Percentiles rank a stretch among this genome's conserved stretches.
phyloP scores from a whole-genome alignment of 2,329 filamentous ascomycete species.

The Davidsoniella australis region DNA sequence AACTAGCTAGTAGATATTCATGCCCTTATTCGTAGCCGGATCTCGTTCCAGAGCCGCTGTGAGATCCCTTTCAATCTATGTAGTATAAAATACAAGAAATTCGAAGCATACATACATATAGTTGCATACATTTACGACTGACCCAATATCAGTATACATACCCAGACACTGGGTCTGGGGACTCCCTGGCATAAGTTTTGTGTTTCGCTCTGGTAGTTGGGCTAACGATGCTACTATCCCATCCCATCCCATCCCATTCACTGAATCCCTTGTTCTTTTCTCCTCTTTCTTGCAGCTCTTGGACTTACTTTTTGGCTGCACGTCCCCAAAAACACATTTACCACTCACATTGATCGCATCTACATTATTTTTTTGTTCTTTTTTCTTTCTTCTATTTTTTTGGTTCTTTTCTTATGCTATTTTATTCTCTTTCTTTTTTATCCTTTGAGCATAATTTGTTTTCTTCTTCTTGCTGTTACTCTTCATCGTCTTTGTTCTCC shows the following conservation, averaged over 20 bases:
- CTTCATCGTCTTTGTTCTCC: background rate
- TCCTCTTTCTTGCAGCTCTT: constrained; percentile 11
- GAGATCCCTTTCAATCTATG: no score
- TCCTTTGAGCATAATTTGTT: background rate
- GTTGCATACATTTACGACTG: no score
- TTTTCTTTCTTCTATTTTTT: background rate
- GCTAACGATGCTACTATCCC: no score
- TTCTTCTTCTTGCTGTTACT: constrained; percentile 3
- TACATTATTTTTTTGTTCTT: background rate
- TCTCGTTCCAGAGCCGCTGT: no score
- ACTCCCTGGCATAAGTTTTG: no score
- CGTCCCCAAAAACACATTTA: background rate
- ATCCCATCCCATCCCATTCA: background rate
- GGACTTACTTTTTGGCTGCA: background rate
- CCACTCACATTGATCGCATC: background rate
- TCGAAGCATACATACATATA: no score
- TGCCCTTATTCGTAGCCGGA: no score
- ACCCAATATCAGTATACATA: no score
- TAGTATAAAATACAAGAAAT: no score
- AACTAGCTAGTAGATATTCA: no score
- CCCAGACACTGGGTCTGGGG: no score
- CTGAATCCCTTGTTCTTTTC: constrained; percentile 7
- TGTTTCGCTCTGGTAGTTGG: no score
- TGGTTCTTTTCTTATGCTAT: background rate
- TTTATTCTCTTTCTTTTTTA: background rate